A percentile compares a stretch with the other conserved stretches of the same genome.
Conservation (phyloP, 2,329 filamentous ascomycete species). For the Onygena corvina region DNA sequence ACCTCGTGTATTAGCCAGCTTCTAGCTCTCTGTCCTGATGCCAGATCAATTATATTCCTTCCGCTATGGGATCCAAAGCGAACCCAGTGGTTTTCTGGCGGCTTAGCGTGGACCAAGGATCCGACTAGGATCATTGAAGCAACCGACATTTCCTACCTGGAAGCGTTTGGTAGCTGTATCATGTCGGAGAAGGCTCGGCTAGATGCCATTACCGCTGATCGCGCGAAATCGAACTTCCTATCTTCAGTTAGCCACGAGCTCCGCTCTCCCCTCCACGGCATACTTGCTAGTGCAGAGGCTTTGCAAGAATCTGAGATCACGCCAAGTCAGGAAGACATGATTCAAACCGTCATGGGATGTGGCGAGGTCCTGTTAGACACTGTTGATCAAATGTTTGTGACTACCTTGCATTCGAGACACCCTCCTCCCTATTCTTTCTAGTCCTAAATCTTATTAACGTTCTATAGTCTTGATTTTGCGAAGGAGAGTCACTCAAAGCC, state of each 20-base stretch:
- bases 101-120: conserved; percentile 22
- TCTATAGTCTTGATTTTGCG: too few species aligned
- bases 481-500: too few species aligned
- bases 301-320: conserved; percentile 23
- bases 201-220: conserved; percentile 23
- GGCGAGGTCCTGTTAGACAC: conserved; percentile 34
- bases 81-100: conserved; percentile 23
- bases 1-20: conserved; percentile 8
- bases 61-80: conserved; percentile 26
- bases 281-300: conserved; percentile 17
- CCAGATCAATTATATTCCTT: conserved; percentile 22
- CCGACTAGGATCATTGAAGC: conserved; percentile 20
- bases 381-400: conserved; percentile 30
- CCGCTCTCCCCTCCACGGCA: conserved; percentile 27
- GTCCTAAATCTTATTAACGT: neutral
- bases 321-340: conserved; percentile 22
- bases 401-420: conserved; percentile 14
- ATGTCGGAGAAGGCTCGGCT: conserved; percentile 26
- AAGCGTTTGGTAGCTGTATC: conserved; percentile 25
- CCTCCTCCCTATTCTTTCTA: neutral
- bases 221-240: conserved; percentile 26
- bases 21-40: conserved; percentile 19
- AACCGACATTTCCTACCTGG: conserved; percentile 23
- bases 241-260: conserved; percentile 28
- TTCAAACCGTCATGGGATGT: conserved; percentile 26